These are phyloP conservation scores for Furcasterigmium furcatum DNA, from an alignment of 2,329 filamentous ascomycete species.

Conservation along the genomic window DNA sequence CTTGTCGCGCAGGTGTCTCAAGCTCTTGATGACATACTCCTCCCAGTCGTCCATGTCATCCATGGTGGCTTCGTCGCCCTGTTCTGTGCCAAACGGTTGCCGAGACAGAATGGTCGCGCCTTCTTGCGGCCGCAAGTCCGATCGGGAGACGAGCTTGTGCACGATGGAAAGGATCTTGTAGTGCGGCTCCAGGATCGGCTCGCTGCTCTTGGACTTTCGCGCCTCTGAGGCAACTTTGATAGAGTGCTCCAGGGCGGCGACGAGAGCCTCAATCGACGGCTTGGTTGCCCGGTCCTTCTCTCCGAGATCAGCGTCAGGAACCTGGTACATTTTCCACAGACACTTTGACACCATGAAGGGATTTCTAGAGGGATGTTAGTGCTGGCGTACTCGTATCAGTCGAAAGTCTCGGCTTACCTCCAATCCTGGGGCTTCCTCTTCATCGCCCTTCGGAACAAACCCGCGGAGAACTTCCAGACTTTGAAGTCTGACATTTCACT, in stretches of 20 bases:
- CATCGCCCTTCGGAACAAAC: slow-evolving; percentile 54
- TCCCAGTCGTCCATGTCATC: slow-evolving; percentile 63
- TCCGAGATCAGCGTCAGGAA: slow-evolving; percentile 38
- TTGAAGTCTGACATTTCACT: slow-evolving; percentile 57
- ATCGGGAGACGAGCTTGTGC: slow-evolving; percentile 71
- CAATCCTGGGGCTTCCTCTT: slow-evolving; percentile 51
- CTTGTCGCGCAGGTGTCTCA: slow-evolving; percentile 57
- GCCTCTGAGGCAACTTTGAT: slow-evolving; percentile 47
- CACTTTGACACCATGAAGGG: slow-evolving; percentile 61
- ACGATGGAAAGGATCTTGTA: slow-evolving; percentile 84
- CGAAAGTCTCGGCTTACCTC: slow-evolving; percentile 45
- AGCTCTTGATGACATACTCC: slow-evolving; percentile 47
- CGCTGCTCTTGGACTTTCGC: slow-evolving; percentile 56
- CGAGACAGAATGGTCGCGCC: slow-evolving; percentile 51
- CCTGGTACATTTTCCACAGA: slow-evolving; percentile 62
- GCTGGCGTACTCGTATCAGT: neutral
- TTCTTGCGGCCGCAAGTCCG: slow-evolving; percentile 43
- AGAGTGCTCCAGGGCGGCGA: slow-evolving; percentile 48
- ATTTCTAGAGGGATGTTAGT: slow-evolving; percentile 36
- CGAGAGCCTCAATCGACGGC: slow-evolving; percentile 36
- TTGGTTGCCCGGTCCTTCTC: slow-evolving; percentile 33
- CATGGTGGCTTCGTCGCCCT: slow-evolving; percentile 40
- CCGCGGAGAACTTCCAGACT: slow-evolving; percentile 58
- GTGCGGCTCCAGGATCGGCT: slow-evolving; percentile 85
- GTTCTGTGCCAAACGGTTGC: slow-evolving; percentile 51